Conservation (phyloP, 192 early-diverging fungal species). For the Linnemannia zychae region DNA sequence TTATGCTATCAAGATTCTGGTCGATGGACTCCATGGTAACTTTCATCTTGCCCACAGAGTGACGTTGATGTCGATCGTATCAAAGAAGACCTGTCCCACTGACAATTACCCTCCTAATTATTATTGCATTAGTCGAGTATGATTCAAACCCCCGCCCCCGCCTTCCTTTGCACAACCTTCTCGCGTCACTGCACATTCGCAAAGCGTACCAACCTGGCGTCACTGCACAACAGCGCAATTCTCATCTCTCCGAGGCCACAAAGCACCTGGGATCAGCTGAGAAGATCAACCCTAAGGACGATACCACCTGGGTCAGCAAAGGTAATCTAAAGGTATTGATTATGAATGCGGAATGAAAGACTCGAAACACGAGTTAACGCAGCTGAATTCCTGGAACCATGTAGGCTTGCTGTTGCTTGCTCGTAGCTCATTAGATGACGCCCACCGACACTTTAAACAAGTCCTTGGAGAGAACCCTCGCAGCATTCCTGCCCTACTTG, state of each 20-base stretch:
- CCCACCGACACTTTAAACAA: slow-evolving; percentile 64
- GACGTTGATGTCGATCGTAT: not conserved
- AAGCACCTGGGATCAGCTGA: slow-evolving; percentile 83
- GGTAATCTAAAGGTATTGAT: slow-evolving; percentile 54
- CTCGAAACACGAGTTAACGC: not conserved
- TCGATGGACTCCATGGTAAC: slow-evolving; percentile 66
- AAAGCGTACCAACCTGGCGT: slow-evolving; percentile 62
- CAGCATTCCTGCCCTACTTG: slow-evolving; percentile 73
- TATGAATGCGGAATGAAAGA: not conserved
- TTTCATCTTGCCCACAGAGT: not conserved
- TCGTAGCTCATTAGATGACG: slow-evolving; percentile 68
- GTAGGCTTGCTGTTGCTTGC: slow-evolving; percentile 71
- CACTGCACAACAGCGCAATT: slow-evolving; percentile 59
- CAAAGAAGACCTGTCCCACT: not conserved
- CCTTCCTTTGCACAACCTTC: slow-evolving; percentile 78
- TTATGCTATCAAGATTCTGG: slow-evolving; percentile 69
- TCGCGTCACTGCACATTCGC: slow-evolving; percentile 84
- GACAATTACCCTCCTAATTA: not conserved
- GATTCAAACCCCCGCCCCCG: slow-evolving; percentile 64
- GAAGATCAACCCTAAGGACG: slow-evolving; percentile 76
- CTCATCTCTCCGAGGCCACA: slow-evolving; percentile 77
- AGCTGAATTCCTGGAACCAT: not conserved
- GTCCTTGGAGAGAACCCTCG: slow-evolving; percentile 62
- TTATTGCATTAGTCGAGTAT: slow-evolving; percentile 29
- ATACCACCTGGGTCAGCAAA: slow-evolving; percentile 80